Percentiles rank a stretch among this genome's conserved stretches.
Conservation (phyloP, 345 rosid genomes). For the Carallia pectinifolia region DNA sequence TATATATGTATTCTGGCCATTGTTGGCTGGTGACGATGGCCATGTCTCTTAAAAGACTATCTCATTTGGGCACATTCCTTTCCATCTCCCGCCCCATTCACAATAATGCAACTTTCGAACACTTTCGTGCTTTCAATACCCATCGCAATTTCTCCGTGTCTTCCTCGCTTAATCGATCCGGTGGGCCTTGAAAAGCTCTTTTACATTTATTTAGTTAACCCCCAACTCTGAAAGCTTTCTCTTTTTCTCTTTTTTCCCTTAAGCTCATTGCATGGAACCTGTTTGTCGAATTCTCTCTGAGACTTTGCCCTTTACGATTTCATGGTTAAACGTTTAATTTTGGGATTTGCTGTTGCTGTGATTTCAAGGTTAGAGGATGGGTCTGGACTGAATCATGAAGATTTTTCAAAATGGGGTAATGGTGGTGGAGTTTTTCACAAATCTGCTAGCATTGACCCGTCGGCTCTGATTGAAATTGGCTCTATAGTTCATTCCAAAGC, state of each 20-base stretch:
- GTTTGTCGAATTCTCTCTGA: not conserved
- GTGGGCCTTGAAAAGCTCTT: not conserved
- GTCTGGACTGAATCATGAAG: constrained; percentile 15
- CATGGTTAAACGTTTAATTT: constrained; percentile 1
- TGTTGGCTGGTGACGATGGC: too few relatives aligned
- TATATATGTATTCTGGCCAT: too few relatives aligned
- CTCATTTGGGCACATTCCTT: not conserved
- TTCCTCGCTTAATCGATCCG: not conserved
- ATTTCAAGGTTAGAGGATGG: constrained; percentile 36
- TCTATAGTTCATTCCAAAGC: constrained; percentile 58
- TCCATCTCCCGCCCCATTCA: not conserved
- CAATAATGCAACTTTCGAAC: not conserved
- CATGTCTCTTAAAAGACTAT: not conserved
- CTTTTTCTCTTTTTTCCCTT: too few relatives aligned
- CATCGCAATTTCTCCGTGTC: not conserved
- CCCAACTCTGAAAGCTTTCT: too few relatives aligned
- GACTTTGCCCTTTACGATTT: not conserved
- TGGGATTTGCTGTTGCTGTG: not conserved
- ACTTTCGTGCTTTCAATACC: not conserved
- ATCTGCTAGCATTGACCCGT: constrained; percentile 54
- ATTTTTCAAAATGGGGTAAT: constrained; percentile 50
- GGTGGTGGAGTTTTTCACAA: constrained; percentile 69
- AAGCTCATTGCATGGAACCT: not conserved
- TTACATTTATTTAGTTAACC: too few relatives aligned
- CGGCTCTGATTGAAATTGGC: constrained; percentile 55